phyloP scores from a whole-genome alignment of 129 eudicot genomes.

The Deinandra increscens region DNA sequence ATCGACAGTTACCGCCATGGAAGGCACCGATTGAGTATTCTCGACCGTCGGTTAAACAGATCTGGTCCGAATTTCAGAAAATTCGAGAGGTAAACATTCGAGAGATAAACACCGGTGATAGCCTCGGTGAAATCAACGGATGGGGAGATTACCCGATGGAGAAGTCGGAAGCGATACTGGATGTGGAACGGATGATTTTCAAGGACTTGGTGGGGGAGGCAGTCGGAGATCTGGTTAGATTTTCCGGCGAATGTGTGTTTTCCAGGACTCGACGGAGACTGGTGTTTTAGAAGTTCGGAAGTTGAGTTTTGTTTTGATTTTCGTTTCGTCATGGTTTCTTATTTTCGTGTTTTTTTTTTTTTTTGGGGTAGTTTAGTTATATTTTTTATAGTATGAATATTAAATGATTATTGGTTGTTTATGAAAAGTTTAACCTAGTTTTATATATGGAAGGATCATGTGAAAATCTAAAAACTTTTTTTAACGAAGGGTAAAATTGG shows the following conservation, averaged over 20 bases:
- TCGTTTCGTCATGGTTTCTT: no score
- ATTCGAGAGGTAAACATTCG: conserved; percentile 51
- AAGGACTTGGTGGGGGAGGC: conserved; percentile 77
- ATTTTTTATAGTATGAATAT: no score
- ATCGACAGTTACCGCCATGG: conserved; percentile 66
- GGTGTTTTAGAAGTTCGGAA: conserved; percentile 41
- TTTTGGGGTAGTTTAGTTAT: no score
- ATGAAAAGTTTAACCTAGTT: no score
- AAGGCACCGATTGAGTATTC: conserved; percentile 32
- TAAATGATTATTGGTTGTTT: no score
- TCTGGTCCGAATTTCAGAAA: conserved; percentile 67
- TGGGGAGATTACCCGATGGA: conserved; percentile 72
- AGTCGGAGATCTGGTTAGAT: conserved; percentile 51
- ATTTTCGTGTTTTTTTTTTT: no score
- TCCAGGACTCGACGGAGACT: conserved; percentile 66
- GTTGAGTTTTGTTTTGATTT: neutral
- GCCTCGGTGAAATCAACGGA: conserved; percentile 44
- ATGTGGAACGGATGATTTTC: conserved; percentile 73
- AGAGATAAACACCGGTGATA: conserved; percentile 37
- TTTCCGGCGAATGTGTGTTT: conserved; percentile 38
- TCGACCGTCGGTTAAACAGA: conserved; percentile 22
- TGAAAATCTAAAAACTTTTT: no score
- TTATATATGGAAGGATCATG: no score
- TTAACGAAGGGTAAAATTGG: no score
- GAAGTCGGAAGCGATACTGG: conserved; percentile 62